These are phyloP conservation scores for Plasmodium vivax DNA, from an alignment of 169 alveolate genomes.

Conservation along the genomic window DNA sequence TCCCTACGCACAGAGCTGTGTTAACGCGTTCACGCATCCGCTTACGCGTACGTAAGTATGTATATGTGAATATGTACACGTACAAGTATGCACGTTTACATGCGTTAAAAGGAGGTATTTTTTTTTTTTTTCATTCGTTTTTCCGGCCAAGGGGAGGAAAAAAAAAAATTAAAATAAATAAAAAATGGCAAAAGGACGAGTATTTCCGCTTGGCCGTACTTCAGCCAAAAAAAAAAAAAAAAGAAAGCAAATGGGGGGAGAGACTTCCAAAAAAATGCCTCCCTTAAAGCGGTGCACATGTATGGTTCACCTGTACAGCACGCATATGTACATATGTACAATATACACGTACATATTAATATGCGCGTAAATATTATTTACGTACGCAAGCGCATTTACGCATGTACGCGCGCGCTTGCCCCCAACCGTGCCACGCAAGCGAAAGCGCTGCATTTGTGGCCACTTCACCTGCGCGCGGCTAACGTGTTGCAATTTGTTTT, in stretches of 20 bases:
- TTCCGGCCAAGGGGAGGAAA: neutral
- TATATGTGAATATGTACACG: neutral
- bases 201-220: neutral
- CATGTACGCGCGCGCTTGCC: neutral
- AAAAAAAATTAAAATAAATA: neutral
- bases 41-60: neutral
- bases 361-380: neutral
- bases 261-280: neutral
- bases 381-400: neutral
- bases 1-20: neutral
- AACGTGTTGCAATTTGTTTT: neutral
- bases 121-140: neutral
- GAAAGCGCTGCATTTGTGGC: neutral
- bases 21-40: neutral
- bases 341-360: neutral
- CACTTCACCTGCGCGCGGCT: neutral
- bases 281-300: neutral
- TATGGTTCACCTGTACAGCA: neutral
- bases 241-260: neutral
- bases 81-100: neutral
- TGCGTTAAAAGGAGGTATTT: neutral
- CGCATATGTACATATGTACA: too few relatives aligned
- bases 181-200: neutral
- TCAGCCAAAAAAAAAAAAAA: neutral
- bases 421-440: neutral